Conservation (phyloP, 169 alveolate genomes). For the Plasmodium inui region DNA sequence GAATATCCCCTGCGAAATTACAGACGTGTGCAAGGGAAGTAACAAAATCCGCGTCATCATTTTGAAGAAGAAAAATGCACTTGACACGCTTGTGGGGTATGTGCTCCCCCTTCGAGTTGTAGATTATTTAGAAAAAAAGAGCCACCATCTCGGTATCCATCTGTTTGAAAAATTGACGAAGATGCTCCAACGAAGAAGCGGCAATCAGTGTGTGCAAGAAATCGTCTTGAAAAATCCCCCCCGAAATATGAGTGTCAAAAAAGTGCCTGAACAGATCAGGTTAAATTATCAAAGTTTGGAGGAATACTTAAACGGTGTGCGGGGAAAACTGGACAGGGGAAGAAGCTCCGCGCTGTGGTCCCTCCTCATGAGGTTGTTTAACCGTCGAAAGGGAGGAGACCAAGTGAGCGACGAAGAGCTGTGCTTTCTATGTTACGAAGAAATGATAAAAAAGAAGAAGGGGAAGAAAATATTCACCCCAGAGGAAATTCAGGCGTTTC, state of each 20-base stretch:
- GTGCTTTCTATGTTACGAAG: constrained; percentile 60
- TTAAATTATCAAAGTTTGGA: constrained; percentile 39
- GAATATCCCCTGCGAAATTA: constrained; percentile 1
- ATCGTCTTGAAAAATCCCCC: constrained; percentile 3
- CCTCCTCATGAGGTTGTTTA: background rate
- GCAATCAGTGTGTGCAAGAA: background rate
- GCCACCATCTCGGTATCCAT: background rate
- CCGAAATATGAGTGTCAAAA: constrained; percentile 9
- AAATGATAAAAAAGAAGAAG: constrained; percentile 39
- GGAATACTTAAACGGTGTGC: background rate
- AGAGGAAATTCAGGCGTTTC: constrained; percentile 6
- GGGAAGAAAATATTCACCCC: background rate
- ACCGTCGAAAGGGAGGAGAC: background rate
- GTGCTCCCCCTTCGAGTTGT: background rate
- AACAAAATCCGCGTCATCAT: constrained; percentile 17
- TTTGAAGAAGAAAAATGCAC: background rate
- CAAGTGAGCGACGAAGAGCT: constrained; percentile 54
- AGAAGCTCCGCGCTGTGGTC: background rate
- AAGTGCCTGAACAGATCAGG: constrained; percentile 21
- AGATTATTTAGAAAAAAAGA: background rate
- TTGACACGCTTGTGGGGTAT: background rate
- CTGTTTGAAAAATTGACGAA: constrained; percentile 17
- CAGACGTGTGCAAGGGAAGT: constrained; percentile 6
- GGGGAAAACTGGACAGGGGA: constrained; percentile 3
- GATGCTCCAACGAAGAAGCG: background rate